Conservation (phyloP, 1,284 basidiomycete genomes). For the Cryptococcus maquisensis region DNA sequence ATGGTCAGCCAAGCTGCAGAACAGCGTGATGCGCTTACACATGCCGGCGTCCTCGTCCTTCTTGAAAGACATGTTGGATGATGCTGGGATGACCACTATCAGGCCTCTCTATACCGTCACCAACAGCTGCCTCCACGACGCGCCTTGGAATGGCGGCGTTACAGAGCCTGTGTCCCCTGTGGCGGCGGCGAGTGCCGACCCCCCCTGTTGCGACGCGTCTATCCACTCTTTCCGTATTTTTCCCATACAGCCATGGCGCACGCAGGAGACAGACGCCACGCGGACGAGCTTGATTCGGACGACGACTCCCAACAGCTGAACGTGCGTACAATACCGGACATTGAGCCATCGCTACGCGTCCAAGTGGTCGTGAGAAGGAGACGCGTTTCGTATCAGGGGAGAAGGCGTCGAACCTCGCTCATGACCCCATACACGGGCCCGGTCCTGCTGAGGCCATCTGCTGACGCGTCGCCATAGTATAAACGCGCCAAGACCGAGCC, state of each 20-base stretch:
- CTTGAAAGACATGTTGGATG: constrained; percentile 60
- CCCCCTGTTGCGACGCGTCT: too few species aligned
- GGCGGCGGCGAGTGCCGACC: too few species aligned
- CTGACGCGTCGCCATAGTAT: background rate
- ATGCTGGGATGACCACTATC: background rate
- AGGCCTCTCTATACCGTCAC: too few species aligned
- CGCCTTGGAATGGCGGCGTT: too few species aligned
- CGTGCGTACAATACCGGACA: background rate
- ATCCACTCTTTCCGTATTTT: background rate
- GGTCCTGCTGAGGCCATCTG: background rate
- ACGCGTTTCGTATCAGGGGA: background rate
- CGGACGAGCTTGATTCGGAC: background rate
- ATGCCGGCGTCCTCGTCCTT: constrained; percentile 84
- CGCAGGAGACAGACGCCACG: background rate
- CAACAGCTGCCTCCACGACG: too few species aligned
- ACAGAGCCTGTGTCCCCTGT: too few species aligned
- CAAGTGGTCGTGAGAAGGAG: background rate
- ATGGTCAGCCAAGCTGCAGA: background rate
- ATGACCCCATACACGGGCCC: background rate
- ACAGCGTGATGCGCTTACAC: constrained; percentile 30
- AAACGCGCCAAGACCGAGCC: background rate
- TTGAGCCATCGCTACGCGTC: background rate
- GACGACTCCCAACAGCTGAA: background rate
- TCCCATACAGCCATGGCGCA: background rate
- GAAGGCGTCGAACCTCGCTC: background rate